Conservation (phyloP, 108 stramenopile genomes). For the Ochromonas danica region DNA sequence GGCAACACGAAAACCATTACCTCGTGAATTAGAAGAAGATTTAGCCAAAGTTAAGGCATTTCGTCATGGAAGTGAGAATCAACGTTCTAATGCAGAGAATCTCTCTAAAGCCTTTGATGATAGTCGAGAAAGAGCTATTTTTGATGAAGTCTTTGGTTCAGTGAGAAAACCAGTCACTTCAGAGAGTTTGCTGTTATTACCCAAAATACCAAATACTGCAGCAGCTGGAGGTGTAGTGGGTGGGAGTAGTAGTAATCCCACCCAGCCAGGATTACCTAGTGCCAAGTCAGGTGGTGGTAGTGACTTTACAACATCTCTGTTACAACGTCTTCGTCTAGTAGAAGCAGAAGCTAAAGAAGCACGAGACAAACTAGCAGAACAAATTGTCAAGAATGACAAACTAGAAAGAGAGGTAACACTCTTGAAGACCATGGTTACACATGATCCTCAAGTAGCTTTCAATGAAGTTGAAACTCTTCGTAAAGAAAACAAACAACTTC, state of each 20-base stretch:
- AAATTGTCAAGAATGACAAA: background rate
- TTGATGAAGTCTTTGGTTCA: constrained; percentile 33
- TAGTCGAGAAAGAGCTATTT: background rate
- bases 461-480: background rate
- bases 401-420: background rate
- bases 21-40: constrained; percentile 1
- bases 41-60: background rate
- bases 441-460: background rate
- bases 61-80: background rate
- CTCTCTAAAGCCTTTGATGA: background rate
- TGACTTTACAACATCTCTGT: background rate
- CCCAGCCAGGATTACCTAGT: background rate
- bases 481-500: constrained; percentile 36
- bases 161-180: background rate
- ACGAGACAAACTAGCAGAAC: background rate
- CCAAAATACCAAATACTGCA: background rate
- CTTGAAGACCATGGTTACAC: background rate
- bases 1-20: background rate
- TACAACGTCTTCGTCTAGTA: background rate
- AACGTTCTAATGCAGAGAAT: background rate
- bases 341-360: constrained; percentile 3
- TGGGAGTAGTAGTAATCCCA: no score
- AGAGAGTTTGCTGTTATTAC: background rate
- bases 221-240: no score
- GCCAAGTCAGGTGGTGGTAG: background rate